Percentiles rank a stretch among this genome's conserved stretches.
phyloP scores from a whole-genome alignment of 169 alveolate species.

The Plasmodium vivax region DNA sequence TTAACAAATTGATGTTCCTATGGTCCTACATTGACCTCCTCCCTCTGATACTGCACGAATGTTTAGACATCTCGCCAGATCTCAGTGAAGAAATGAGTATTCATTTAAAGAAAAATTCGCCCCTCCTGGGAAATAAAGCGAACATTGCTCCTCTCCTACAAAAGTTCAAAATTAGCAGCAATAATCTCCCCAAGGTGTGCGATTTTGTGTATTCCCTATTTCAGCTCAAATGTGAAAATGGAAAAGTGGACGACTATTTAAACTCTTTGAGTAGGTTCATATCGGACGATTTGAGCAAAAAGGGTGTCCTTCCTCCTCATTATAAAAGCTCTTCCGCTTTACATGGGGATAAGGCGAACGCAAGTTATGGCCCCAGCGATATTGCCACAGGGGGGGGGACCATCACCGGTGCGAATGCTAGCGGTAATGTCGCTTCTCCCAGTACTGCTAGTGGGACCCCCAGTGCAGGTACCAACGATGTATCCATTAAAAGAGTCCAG shows the following conservation, averaged over 20 bases:
- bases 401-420: background rate
- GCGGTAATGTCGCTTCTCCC: background rate
- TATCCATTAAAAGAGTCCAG: background rate
- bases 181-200: constrained; percentile 13
- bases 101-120: constrained; percentile 43
- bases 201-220: constrained; percentile 40
- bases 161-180: constrained; percentile 27
- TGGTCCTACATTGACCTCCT: constrained; percentile 70
- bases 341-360: background rate
- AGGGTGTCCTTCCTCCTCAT: background rate
- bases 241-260: constrained; percentile 65
- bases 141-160: constrained; percentile 13
- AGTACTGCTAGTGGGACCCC: background rate
- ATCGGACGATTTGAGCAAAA: constrained; percentile 17
- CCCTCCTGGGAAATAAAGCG: constrained; percentile 19
- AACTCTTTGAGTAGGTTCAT: constrained; percentile 22
- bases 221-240: constrained; percentile 61
- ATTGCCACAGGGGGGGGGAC: background rate
- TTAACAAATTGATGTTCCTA: constrained; percentile 29
- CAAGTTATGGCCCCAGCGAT: background rate
- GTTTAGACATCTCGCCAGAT: constrained; percentile 40
- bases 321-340: background rate
- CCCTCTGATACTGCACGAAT: constrained; percentile 50
- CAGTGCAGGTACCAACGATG: background rate
- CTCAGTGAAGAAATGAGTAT: constrained; percentile 11